Conservation (phyloP, 768 basidiomycete genomes). For the Lactarius vividus region DNA sequence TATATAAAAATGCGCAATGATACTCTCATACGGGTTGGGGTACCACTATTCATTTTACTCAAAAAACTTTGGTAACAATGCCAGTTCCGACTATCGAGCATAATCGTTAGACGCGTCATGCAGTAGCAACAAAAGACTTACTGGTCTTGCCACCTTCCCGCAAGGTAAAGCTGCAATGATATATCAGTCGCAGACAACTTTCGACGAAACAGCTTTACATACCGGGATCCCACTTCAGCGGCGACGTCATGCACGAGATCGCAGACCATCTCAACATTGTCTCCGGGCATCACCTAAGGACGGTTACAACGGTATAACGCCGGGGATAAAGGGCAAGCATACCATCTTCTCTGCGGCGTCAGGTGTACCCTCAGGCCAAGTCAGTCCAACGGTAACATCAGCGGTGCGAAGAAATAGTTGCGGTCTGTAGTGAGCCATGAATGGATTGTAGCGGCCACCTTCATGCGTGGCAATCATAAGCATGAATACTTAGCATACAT, state of each 20-base stretch:
- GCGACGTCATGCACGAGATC: conserved; percentile 82
- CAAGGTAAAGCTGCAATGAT: conserved; percentile 65
- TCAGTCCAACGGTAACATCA: conserved; percentile 81
- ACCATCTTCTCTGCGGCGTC: conserved; percentile 89
- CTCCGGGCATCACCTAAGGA: conserved; percentile 88
- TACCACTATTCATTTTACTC: conserved; percentile 36
- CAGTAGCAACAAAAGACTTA: conserved; percentile 41
- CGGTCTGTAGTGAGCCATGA: conserved; percentile 92
- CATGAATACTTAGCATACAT: background rate
- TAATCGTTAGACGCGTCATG: conserved; percentile 3
- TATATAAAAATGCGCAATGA: conserved; percentile 11
- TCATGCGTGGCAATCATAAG: background rate
- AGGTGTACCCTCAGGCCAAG: conserved; percentile 82
- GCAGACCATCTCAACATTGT: conserved; percentile 93
- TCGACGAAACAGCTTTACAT: background rate
- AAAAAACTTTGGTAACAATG: conserved; percentile 85
- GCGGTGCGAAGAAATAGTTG: conserved; percentile 96
- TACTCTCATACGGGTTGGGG: background rate
- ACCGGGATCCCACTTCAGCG: conserved; percentile 83
- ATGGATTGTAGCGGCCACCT: conserved; percentile 84
- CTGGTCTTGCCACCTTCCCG: conserved; percentile 94
- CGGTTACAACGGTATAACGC: conserved; percentile 11
- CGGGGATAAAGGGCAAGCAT: conserved; percentile 23
- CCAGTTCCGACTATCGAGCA: conserved; percentile 78
- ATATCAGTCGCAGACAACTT: conserved; percentile 12